Conservation (phyloP, 345 rosid species). For the Salix udensis region DNA sequence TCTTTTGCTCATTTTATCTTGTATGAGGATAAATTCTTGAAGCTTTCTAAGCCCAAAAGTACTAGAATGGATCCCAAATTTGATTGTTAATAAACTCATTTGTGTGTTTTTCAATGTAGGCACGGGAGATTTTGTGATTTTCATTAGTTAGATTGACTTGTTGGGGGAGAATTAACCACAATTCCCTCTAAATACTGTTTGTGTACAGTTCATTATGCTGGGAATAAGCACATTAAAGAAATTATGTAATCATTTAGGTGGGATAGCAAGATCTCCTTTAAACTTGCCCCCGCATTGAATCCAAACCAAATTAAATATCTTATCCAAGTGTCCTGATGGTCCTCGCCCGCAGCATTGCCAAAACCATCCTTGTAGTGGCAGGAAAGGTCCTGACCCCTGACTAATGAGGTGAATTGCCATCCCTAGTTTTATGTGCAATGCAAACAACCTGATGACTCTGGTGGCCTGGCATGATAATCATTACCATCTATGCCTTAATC, state of each 20-base stretch:
- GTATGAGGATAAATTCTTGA: no score
- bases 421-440: neutral
- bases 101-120: neutral
- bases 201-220: neutral
- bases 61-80: neutral
- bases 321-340: neutral
- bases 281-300: neutral
- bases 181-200: neutral
- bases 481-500: neutral
- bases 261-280: neutral
- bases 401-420: neutral
- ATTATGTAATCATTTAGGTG: neutral
- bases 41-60: neutral
- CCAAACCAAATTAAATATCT: neutral
- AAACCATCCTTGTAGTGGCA: neutral
- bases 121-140: neutral
- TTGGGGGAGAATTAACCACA: neutral
- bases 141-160: neutral
- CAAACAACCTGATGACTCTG: neutral
- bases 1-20: no score
- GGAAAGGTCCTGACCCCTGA: neutral
- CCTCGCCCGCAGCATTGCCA: neutral
- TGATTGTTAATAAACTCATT: neutral
- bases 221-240: neutral
- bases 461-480: neutral